Evolutionary conservation across 2,329 filamentous ascomycete species (phyloP), one percentile per base, ranked within the genome.

Genomic region (Colletotrichum ledebouriae): DNA sequence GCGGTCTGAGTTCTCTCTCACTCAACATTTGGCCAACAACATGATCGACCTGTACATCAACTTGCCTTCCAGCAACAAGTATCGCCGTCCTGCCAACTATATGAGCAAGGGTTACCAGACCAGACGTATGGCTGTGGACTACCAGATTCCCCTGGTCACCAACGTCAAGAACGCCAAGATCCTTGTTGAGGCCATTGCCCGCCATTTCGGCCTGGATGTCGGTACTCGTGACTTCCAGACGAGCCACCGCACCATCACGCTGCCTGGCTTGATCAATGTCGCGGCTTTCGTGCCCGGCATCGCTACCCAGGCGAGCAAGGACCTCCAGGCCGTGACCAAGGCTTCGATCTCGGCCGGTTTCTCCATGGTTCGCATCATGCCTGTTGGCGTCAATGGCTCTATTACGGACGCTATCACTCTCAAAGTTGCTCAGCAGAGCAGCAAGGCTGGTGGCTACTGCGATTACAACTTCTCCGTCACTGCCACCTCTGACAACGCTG

Each of bases 81-180:
- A 97, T 86, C 90, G 96, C 74, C 90, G 96, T 73, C 96, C 96
- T 37, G 96, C 96, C 75, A 99, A 94, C 85, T 99, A 98, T 83
- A 97, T 99, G 91, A 97, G 93, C 81, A 96, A 96, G 83, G 96
- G 96, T 69, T 99, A 99, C 83, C 92, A 93, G 76, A 98, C 96
- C 63, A 90, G 96, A 79, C 91, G 96, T 80, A 98, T 99, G 94
- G 96, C 96, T 41, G 96, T 99, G 47, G 96, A 98, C 81, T 89
- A 98, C 83, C 95, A 98, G 83, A 97, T 96, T 62, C 96, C 96
- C 67, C 85, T 99, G 69, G 95, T 99, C 17, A 99, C 96, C 63
- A 99, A 99, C 75, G 96, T 99, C 80, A 99, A 99, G 88, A 98
- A 98, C 77, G 96, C 96, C 68, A 99, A 98, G 86, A 93, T 99